Evolutionary conservation across 768 basidiomycete species (phyloP), one percentile per base, ranked within the genome.

Genomic region (Xerocomus brunneocitrinus): DNA sequence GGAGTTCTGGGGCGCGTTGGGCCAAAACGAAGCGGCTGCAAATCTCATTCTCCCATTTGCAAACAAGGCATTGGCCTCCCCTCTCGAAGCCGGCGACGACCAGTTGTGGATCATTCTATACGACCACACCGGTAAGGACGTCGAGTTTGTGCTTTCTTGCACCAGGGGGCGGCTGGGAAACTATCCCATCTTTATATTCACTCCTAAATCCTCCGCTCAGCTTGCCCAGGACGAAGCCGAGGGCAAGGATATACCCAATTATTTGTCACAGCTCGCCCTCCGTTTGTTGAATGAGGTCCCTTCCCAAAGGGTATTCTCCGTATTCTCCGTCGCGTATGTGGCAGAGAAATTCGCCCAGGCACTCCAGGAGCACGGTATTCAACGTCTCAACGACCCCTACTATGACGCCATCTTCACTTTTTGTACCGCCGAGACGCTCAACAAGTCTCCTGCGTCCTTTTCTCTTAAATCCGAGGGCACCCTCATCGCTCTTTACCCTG

Each of bases 121-220:
- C 14, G 53, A 56, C 54, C 27, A 64, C 48, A 9, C 58, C 7
- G 39, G 42, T 13, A 46, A 52, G 6, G 31, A 50, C 10, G 49
- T 63, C 40, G 55, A 40, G 45, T 78, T 84, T 54, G 68, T 90
- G 8, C 69, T 88, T 4, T 78, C 85, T 10, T 81, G 80, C 58
- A 87, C 84, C 0, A 66, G 76, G 28, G 80, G 80, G 0, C 63
- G 68, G 19, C 69, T 85, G 47, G 86, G 79, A 1, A 62, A 71
- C 44, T 86, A 89, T 57, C 89, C 89, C 3, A 59, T 86, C 8
- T 90, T 90, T 70, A 72, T 90, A 28, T 79, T 75, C 62, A 78
- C 73, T 25, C 71, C 73, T 32, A 74, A 74, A 54, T 76, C 71
- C 0, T 72, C 62, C 61, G 65, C 69, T 14, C 54, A 57, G 5